phyloP scores from a whole-genome alignment of 805 yeast genomes.

The Starmera caribaea region DNA sequence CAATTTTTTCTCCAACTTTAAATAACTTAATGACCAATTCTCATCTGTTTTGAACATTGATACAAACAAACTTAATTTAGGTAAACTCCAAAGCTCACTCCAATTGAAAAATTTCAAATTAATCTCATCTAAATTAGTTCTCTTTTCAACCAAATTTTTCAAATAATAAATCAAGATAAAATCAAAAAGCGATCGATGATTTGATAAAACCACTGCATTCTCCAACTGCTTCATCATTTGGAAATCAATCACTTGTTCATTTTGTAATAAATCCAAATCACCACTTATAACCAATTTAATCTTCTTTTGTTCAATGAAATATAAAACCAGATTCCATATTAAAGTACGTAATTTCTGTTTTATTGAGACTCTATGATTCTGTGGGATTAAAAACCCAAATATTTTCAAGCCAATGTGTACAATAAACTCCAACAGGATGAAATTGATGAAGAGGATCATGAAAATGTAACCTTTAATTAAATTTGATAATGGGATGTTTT shows the following conservation, averaged over 20 bases:
- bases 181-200: constrained; percentile 66
- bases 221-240: constrained; percentile 13
- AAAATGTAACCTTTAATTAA: neutral
- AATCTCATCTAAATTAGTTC: constrained; percentile 9
- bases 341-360: neutral
- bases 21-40: constrained; percentile 40
- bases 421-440: neutral
- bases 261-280: constrained; percentile 12
- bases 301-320: constrained; percentile 15
- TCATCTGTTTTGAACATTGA: constrained; percentile 53
- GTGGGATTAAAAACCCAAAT: neutral
- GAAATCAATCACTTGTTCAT: neutral
- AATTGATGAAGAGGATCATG: neutral
- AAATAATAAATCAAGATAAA: constrained; percentile 40
- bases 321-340: constrained; percentile 12
- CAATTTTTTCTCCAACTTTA: constrained; percentile 25
- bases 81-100: constrained; percentile 57
- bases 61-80: constrained; percentile 37
- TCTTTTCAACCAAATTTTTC: constrained; percentile 17
- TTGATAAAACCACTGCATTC: constrained; percentile 31
- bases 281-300: constrained; percentile 15
- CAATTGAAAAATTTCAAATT: constrained; percentile 55
- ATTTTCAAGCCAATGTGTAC: neutral
- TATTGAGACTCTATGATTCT: no score
- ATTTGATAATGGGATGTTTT: neutral